A percentile compares a stretch with the other conserved stretches of the same genome.
Conservation (phyloP, 352 stramenopile species). For the Pythium rhizo-oryzae region DNA sequence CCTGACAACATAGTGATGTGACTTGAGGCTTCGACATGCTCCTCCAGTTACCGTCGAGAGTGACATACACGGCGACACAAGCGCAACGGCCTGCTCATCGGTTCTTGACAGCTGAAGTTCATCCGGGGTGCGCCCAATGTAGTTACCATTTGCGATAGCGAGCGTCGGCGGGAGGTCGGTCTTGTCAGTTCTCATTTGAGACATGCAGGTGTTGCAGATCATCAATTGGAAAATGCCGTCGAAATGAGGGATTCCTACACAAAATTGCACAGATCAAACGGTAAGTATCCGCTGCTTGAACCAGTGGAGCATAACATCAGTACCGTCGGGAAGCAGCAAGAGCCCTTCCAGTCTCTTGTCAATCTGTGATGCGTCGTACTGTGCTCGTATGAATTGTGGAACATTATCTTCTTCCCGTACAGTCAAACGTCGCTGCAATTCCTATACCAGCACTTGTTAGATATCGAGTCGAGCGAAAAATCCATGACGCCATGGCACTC, state of each 20-base stretch:
- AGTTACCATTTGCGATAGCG: conserved; percentile 18
- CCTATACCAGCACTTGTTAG: neutral
- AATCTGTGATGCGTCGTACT: conserved; percentile 8
- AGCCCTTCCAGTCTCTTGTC: neutral
- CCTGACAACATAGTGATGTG: conserved; percentile 29
- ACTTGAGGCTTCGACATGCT: conserved; percentile 19
- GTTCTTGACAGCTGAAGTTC: conserved; percentile 4
- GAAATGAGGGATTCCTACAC: conserved; percentile 7
- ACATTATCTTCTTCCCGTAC: neutral
- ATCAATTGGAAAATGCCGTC: conserved; percentile 1
- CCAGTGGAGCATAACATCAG: neutral
- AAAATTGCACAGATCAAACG: neutral
- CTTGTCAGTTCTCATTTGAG: conserved; percentile 6
- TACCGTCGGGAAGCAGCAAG: neutral
- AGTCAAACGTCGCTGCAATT: neutral
- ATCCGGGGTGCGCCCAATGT: conserved; percentile 7
- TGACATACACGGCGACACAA: conserved; percentile 18
- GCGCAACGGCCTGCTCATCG: conserved; percentile 14
- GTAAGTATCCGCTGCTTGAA: neutral
- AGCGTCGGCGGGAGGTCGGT: neutral
- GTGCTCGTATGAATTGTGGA: neutral
- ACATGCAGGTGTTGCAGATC: neutral
- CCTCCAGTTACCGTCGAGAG: conserved; percentile 25
- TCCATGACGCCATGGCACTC: neutral
- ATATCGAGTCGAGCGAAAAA: neutral